Conservation (phyloP, 2,329 filamentous ascomycete genomes). For the Allantophomopsis lycopodina region DNA sequence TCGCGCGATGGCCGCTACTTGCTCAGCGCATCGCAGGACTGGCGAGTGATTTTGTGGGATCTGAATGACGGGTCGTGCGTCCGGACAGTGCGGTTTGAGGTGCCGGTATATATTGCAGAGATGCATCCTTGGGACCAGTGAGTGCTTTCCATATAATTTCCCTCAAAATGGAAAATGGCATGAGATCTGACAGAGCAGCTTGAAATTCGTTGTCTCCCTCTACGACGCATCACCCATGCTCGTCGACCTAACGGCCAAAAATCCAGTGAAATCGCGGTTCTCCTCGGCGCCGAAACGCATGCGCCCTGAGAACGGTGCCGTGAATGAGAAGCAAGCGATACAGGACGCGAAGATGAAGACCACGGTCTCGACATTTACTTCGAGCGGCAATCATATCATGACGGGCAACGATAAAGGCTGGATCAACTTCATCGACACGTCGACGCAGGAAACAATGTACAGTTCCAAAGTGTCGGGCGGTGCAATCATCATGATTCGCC, state of each 20-base stretch:
- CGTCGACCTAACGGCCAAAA: constrained; percentile 61
- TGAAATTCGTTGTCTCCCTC: constrained; percentile 78
- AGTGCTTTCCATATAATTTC: constrained; percentile 17
- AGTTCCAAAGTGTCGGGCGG: constrained; percentile 80
- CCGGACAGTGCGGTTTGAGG: constrained; percentile 81
- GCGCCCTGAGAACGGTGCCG: constrained; percentile 54
- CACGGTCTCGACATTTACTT: constrained; percentile 81
- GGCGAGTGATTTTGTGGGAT: constrained; percentile 95
- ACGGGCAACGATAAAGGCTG: constrained; percentile 91
- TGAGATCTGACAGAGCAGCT: constrained; percentile 28
- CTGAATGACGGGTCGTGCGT: constrained; percentile 54
- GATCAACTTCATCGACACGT: constrained; percentile 85
- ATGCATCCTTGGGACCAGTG: constrained; percentile 85
- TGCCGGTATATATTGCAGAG: constrained; percentile 91
- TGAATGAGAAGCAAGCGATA: constrained; percentile 72
- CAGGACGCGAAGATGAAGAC: constrained; percentile 93
- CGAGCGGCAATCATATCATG: constrained; percentile 75
- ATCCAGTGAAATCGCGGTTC: constrained; percentile 62
- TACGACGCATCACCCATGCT: constrained; percentile 89
- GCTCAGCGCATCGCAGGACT: constrained; percentile 86
- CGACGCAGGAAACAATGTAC: constrained; percentile 71
- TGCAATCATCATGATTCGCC: constrained; percentile 74
- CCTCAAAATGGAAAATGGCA: background rate
- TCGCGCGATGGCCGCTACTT: constrained; percentile 83
- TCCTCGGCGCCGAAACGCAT: constrained; percentile 71